A percentile compares a stretch with the other conserved stretches of the same genome.
These are phyloP conservation scores for Vitis hybrid DNA, from an alignment of 177 flowering plant species.

Conservation along the genomic window DNA sequence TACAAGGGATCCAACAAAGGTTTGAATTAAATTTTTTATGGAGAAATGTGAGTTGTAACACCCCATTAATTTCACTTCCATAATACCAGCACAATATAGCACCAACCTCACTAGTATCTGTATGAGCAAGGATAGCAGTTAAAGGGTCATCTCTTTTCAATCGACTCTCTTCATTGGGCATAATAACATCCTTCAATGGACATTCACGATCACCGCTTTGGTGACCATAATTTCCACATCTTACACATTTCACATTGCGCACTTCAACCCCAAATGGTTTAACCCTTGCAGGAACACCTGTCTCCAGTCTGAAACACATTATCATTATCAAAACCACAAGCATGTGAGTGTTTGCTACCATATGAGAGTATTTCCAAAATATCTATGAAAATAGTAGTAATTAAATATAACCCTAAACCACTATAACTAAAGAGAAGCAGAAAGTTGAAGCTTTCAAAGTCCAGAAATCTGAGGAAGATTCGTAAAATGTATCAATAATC, in stretches of 20 bases:
- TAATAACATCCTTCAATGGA: slow-evolving; percentile 82
- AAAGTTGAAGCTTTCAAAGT: too few relatives aligned
- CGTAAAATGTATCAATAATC: background rate
- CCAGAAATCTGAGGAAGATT: background rate
- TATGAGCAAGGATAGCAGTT: slow-evolving; percentile 81
- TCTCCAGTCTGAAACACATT: slow-evolving; percentile 65
- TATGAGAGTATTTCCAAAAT: background rate
- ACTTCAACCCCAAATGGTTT: slow-evolving; percentile 95
- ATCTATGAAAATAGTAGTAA: too few relatives aligned
- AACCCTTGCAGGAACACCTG: slow-evolving; percentile 75
- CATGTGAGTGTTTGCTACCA: background rate
- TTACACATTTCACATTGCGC: slow-evolving; percentile 90
- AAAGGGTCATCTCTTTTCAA: slow-evolving; percentile 95
- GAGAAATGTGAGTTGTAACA: too few relatives aligned
- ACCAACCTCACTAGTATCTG: slow-evolving; percentile 74
- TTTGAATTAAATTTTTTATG: too few relatives aligned
- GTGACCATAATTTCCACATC: slow-evolving; percentile 95
- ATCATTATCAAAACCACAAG: slow-evolving; percentile 1
- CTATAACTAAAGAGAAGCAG: background rate
- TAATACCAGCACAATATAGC: too few relatives aligned
- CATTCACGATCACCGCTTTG: slow-evolving; percentile 99
- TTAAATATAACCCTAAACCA: too few relatives aligned
- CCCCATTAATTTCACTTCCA: too few relatives aligned
- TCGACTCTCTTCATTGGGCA: slow-evolving; percentile 93
- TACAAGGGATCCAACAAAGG: too few relatives aligned